Evolutionary conservation across 495 filamentous ascomycete species (phyloP).

Genomic region (Neurospora intermedia): DNA sequence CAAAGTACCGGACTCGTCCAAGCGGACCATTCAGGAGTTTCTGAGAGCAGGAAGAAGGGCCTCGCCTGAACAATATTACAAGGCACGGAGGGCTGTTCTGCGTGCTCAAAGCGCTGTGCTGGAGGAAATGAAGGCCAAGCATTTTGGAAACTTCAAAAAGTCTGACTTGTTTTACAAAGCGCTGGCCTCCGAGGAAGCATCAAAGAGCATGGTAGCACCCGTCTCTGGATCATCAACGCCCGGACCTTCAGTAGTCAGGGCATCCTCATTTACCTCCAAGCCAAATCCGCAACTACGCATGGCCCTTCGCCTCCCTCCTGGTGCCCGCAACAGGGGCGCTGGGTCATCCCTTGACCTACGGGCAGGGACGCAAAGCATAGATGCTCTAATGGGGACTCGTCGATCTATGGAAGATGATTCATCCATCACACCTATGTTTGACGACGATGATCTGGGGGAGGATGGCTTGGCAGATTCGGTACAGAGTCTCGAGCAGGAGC

Average conservation of each 20-base stretch:
- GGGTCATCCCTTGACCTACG: conserved; percentile 37
- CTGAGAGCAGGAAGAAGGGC: conserved; percentile 65
- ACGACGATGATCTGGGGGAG: conserved; percentile 43
- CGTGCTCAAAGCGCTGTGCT: conserved; percentile 72
- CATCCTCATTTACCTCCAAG: conserved; percentile 26
- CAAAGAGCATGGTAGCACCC: conserved; percentile 28
- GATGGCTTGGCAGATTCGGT: conserved; percentile 43
- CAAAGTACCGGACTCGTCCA: conserved; percentile 58
- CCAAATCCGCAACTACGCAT: conserved; percentile 30
- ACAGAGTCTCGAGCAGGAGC: conserved; percentile 41
- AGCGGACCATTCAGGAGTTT: conserved; percentile 61
- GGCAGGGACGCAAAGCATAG: neutral
- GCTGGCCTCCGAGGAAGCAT: conserved; percentile 75
- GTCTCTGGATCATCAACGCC: conserved; percentile 2
- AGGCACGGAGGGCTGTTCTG: conserved; percentile 71
- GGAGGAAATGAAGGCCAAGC: conserved; percentile 65
- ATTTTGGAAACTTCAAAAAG: conserved; percentile 79
- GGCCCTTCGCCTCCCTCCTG: conserved; percentile 21
- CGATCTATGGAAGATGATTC: conserved; percentile 20
- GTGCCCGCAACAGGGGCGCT: conserved; percentile 23
- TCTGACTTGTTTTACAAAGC: conserved; percentile 95
- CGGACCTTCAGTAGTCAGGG: conserved; percentile 17
- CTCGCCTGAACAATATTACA: conserved; percentile 68
- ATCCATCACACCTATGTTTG: conserved; percentile 35
- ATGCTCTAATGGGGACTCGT: neutral